Evolutionary conservation across 2,329 filamentous ascomycete species (phyloP), one percentile per base, ranked within the genome.

Genomic region (Fusarium subtropicale): DNA sequence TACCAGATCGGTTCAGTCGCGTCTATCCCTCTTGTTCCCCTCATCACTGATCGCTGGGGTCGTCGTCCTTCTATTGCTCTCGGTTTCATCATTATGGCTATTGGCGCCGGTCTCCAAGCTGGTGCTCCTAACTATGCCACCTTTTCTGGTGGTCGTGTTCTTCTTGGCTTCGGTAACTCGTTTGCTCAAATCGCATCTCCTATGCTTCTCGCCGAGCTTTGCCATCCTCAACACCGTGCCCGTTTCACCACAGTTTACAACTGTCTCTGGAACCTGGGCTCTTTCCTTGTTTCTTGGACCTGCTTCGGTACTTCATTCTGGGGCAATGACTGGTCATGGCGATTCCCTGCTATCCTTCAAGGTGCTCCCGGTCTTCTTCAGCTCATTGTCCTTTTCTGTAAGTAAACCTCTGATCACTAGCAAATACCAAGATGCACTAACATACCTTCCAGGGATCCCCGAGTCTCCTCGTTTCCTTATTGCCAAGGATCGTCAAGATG

Each of bases 201-300:
- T 3, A 81, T 91, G 51, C 82, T 91, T 10, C 82, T 91, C 9
- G 87, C 87, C 12, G 90, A 91, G 80, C 84, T 91, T 61, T 88
- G 86, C 78, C 89, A 91, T 73, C 89, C 89, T 28, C 89, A 91
- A 74, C 89, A 92, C 74, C 87, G 89, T 74, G 89, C 85, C 33
- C 85, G 85, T n/a, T 83, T 91, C 45, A 91, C 89, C 1, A 84
- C 89, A 20, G 83, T 91, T 54, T 91, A 91, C 78, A 91, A 91
- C 78, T 90, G 87, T 71, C 78, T 91, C 52, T 92, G 88, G 88
- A 90, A 90, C 75, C 76, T 88, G 56, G 88, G 87, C 26, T 81
- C 82, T n/a, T 76, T 84, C n/a, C 74, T 89, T 45, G 87, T 89
- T 26, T 87, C 87, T 5, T 88, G 86, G 81, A 83, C 90, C 45